A percentile compares a stretch with the other conserved stretches of the same genome.
Evolutionary conservation across 2,329 filamentous ascomycete genomes (phyloP).

Genomic region (Fusarium sp.): DNA sequence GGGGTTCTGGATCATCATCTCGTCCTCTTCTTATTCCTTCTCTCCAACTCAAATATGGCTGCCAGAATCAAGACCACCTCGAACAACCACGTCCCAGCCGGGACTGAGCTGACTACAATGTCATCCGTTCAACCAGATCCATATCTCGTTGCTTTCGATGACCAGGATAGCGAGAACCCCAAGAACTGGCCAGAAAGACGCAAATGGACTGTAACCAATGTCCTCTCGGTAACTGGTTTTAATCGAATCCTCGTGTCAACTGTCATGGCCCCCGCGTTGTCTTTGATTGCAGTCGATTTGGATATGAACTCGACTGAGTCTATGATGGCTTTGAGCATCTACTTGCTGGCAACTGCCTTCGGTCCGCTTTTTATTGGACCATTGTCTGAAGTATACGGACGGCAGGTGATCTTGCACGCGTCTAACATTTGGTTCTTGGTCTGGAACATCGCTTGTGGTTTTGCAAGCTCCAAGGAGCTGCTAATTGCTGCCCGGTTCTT

Average conservation of each 20-base stretch:
- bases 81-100: not conserved
- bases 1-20: not conserved
- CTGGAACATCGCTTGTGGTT: conserved; percentile 61
- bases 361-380: conserved; percentile 58
- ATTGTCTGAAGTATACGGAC: conserved; percentile 62
- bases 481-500: conserved; percentile 60
- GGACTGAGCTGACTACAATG: conserved; percentile 1
- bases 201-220: conserved; percentile 63
- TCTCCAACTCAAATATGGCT: not conserved
- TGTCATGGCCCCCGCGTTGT: conserved; percentile 64
- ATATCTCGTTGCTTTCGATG: conserved; percentile 44
- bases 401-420: conserved; percentile 54
- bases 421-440: conserved; percentile 63
- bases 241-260: conserved; percentile 64
- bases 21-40: not conserved
- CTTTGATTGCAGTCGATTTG: conserved; percentile 62
- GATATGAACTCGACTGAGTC: conserved; percentile 61
- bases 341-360: conserved; percentile 57
- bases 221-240: conserved; percentile 63
- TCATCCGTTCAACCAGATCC: conserved; percentile 11
- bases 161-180: conserved; percentile 52
- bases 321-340: conserved; percentile 60
- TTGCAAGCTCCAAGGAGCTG: conserved; percentile 52
- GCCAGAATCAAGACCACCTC: not conserved
- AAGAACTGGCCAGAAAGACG: conserved; percentile 52